phyloP scores from a whole-genome alignment of 306 rosid species.

The Trifolium dubium region DNA sequence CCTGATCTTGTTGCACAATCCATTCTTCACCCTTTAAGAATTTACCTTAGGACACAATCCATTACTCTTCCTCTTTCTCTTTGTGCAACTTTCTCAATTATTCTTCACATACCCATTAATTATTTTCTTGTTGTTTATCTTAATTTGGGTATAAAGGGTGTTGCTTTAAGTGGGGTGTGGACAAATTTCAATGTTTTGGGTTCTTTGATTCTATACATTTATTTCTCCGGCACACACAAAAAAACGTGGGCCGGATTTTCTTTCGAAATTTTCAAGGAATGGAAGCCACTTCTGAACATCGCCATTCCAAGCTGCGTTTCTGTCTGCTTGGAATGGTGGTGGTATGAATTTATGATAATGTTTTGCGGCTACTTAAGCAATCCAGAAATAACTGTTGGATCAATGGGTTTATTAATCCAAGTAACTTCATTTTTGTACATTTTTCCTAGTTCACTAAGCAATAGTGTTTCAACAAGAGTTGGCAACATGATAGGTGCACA shows the following conservation, averaged over 20 bases:
- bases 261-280: conserved; percentile 56
- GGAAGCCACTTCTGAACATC: conserved; percentile 65
- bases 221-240: conserved; percentile 55
- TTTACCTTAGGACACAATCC: conserved; percentile 82
- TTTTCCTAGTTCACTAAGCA: conserved; percentile 82
- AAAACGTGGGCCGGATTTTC: conserved; percentile 79
- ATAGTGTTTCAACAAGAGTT: conserved; percentile 90
- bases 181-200: conserved; percentile 75
- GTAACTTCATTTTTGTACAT: conserved; percentile 83
- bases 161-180: conserved; percentile 80
- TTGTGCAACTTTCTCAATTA: conserved; percentile 67
- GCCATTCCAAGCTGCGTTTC: conserved; percentile 92
- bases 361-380: conserved; percentile 70
- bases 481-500: conserved; percentile 85
- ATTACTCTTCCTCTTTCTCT: conserved; percentile 83
- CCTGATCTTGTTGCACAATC: conserved; percentile 95
- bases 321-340: conserved; percentile 98
- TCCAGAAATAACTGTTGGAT: conserved; percentile 81
- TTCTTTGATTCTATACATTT: conserved; percentile 61
- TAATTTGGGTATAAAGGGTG: conserved; percentile 70
- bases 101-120: conserved; percentile 81
- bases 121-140: conserved; percentile 63
- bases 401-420: conserved; percentile 92
- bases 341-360: conserved; percentile 95
- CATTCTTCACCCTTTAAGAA: conserved; percentile 77